Evolutionary conservation across 148 eudicot species (phyloP), one percentile per base, ranked within the genome.

Genomic region (Salicornia ramosissima): DNA sequence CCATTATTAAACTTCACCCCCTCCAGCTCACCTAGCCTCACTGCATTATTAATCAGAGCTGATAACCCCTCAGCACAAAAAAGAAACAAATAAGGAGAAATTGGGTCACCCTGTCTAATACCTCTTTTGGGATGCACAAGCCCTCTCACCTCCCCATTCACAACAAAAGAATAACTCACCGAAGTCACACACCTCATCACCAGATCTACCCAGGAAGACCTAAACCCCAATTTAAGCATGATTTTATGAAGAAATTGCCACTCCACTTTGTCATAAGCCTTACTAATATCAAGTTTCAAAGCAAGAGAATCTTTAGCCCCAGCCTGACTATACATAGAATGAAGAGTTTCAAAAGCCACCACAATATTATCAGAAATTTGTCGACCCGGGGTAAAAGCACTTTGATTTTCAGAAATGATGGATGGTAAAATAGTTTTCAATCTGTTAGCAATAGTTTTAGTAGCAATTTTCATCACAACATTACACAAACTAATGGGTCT

Each of bases 71-170:
- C 65, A 0, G 46, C 39, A 3, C 57, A 46, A 1, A 72, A 52
- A 2, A 72, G n/a, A 22, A 62, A 71, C 0, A 62, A 8, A 46
- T 63, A 72, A 1, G 69, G 69, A 0, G 68, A 72, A 0, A 72
- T 4, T 1, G 60, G 75, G 9, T 72, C 75, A 0, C 75, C 75
- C 24, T 72, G 68, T n/a, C 68, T 10, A 1, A 63, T 11, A 2
- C 74, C 74, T 24, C 64, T 29, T 4, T 0, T 15, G 0, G 74
- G 58, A 0, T 8, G 24, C n/a, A 63, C 15, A 34, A 1, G 0
- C 5, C 46, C 19, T 0, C 29, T 24, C 0, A 16, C 15, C 18
- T 10, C 22, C 9, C 68, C 68, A 51, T 72, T 72, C 3, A 72
- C 34, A 3, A 72, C 2, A 15, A 72, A 16, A 1, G 49, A 25